Conservation (phyloP, 2,329 filamentous ascomycete species). For the Madurella mycetomatis region DNA sequence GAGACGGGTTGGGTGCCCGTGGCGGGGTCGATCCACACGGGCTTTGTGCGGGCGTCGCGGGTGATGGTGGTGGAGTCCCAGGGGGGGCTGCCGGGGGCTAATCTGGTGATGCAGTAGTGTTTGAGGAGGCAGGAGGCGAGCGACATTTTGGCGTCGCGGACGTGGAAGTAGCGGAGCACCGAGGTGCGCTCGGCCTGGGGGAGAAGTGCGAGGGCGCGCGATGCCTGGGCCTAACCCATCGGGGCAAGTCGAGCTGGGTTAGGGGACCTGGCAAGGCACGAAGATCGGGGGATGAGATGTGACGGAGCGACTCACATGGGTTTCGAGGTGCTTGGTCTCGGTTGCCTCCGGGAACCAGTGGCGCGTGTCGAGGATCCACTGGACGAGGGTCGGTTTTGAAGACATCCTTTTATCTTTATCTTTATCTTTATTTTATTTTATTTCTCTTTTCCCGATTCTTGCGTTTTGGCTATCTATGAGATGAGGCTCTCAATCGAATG, state of each 20-base stretch:
- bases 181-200: slow-evolving; percentile 50
- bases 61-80: slow-evolving; percentile 58
- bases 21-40: slow-evolving; percentile 47
- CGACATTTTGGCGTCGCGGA: slow-evolving; percentile 69
- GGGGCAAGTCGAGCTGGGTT: slow-evolving; percentile 1
- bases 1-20: slow-evolving; percentile 44
- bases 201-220: slow-evolving; percentile 51
- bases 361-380: slow-evolving; percentile 61
- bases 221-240: slow-evolving; percentile 39
- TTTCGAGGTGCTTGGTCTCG: slow-evolving; percentile 45
- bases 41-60: slow-evolving; percentile 53
- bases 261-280: not conserved
- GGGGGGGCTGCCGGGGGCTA: slow-evolving; percentile 44
- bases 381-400: slow-evolving; percentile 41
- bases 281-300: not conserved
- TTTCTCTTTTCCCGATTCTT: too few species aligned
- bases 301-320: slow-evolving; percentile 36
- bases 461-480: not conserved
- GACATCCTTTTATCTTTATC: slow-evolving; percentile 6
- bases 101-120: slow-evolving; percentile 60
- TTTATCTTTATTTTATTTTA: not conserved
- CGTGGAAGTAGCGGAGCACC: slow-evolving; percentile 59
- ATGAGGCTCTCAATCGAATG: slow-evolving; percentile 8
- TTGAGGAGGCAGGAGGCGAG: slow-evolving; percentile 71
- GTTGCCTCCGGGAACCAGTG: slow-evolving; percentile 50